phyloP scores from a whole-genome alignment of 2,329 filamentous ascomycete species.

The Hypoxylon sp. region DNA sequence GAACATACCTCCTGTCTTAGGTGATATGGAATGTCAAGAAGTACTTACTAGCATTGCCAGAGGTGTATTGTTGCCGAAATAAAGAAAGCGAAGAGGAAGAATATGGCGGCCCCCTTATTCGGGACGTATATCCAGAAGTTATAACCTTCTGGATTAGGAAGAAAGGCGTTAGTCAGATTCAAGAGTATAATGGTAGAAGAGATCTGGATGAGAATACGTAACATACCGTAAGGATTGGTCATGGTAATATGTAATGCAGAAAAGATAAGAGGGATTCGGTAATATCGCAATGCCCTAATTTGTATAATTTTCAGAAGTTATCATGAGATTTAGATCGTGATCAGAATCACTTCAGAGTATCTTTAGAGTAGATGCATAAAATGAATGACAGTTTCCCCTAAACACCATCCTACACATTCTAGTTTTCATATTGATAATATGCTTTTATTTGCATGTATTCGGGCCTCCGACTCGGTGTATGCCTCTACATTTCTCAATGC shows the following conservation, averaged over 20 bases:
- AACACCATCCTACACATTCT: background rate
- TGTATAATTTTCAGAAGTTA: background rate
- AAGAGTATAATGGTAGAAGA: background rate
- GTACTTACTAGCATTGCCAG: constrained; percentile 32
- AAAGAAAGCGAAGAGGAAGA: constrained; percentile 30
- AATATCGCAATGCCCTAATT: background rate
- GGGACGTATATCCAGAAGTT: constrained; percentile 36
- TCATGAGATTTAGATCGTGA: background rate
- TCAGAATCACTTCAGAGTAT: background rate
- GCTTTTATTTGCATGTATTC: constrained; percentile 6
- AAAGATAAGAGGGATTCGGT: background rate
- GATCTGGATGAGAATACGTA: background rate
- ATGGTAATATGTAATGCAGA: background rate
- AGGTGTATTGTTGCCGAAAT: constrained; percentile 25
- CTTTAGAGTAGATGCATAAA: background rate
- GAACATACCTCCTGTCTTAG: no score
- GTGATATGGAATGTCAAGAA: background rate
- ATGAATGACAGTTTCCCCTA: background rate
- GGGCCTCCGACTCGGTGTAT: background rate
- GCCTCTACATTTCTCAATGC: background rate
- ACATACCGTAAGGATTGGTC: constrained; percentile 22
- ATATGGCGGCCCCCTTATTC: constrained; percentile 27
- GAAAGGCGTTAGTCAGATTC: background rate
- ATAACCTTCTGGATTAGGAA: constrained; percentile 8
- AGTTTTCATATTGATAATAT: background rate